A percentile compares a stretch with the other conserved stretches of the same genome.
Evolutionary conservation across 2,329 filamentous ascomycete genomes (phyloP).

Genomic region (Talaromyces marneffei): DNA sequence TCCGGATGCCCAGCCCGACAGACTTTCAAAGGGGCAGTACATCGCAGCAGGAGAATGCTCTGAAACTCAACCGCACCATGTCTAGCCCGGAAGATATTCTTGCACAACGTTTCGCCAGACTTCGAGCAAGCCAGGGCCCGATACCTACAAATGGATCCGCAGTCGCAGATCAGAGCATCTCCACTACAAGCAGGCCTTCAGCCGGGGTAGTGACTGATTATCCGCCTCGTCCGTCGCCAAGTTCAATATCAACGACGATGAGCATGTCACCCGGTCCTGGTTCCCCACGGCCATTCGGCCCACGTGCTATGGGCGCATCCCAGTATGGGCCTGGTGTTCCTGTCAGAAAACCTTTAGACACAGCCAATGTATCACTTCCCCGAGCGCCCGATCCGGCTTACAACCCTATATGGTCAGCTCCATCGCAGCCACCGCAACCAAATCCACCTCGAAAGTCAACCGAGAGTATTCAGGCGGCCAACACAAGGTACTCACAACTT

Average conservation of each 20-base stretch:
- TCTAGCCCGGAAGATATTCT: constrained; percentile 31
- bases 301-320: constrained; percentile 38
- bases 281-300: constrained; percentile 33
- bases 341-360: constrained; percentile 38
- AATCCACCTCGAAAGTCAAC: constrained; percentile 38
- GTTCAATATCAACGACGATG: constrained; percentile 19
- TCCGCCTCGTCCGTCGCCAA: constrained; percentile 21
- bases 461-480: constrained; percentile 35
- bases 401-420: constrained; percentile 40
- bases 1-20: constrained; percentile 38
- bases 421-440: constrained; percentile 30
- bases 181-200: constrained; percentile 13
- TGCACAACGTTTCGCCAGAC: constrained; percentile 37
- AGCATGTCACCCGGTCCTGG: constrained; percentile 20
- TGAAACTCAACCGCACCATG: constrained; percentile 10
- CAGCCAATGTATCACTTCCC: constrained; percentile 33
- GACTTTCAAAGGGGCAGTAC: constrained; percentile 30
- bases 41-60: constrained; percentile 21
- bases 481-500: constrained; percentile 33
- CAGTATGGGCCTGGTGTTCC: constrained; percentile 33
- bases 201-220: constrained; percentile 19
- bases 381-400: constrained; percentile 46
- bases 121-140: constrained; percentile 26
- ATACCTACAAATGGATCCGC: constrained; percentile 13
- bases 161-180: constrained; percentile 15